Conservation (phyloP, 2,329 filamentous ascomycete species). For the Orbilia blumenaviensis region DNA sequence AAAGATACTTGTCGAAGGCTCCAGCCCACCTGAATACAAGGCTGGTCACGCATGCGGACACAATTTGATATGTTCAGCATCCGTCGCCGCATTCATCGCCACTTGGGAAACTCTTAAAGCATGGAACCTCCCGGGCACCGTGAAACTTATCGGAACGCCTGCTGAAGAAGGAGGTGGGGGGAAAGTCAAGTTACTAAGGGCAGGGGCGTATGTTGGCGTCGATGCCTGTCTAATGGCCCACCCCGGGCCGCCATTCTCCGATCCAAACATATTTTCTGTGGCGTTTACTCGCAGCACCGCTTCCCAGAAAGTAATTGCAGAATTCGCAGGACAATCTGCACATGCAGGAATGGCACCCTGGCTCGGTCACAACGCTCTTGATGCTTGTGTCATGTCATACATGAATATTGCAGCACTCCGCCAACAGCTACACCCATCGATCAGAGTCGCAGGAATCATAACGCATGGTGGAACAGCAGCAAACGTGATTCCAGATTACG, state of each 20-base stretch:
- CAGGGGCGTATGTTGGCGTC: conserved; percentile 62
- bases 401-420: conserved; percentile 65
- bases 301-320: conserved; percentile 60
- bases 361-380: conserved; percentile 70
- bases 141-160: conserved; percentile 62
- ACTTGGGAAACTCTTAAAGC: conserved; percentile 24
- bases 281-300: conserved; percentile 58
- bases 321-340: conserved; percentile 66
- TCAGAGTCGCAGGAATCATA: conserved; percentile 68
- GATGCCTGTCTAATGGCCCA: conserved; percentile 63
- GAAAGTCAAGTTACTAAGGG: conserved; percentile 64
- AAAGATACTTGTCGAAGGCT: conserved; percentile 55
- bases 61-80: conserved; percentile 63
- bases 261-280: conserved; percentile 22
- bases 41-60: conserved; percentile 64
- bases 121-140: background rate
- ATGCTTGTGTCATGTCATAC: conserved; percentile 66
- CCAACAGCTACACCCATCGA: conserved; percentile 67
- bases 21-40: conserved; percentile 61
- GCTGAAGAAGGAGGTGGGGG: conserved; percentile 63
- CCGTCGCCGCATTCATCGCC: conserved; percentile 61
- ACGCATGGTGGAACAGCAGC: conserved; percentile 66
- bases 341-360: conserved; percentile 70
- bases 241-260: conserved; percentile 57
- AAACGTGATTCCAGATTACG: conserved; percentile 68